These are phyloP conservation scores for Favolaschia claudopus DNA, from an alignment of 768 basidiomycete species.

Conservation along the genomic window DNA sequence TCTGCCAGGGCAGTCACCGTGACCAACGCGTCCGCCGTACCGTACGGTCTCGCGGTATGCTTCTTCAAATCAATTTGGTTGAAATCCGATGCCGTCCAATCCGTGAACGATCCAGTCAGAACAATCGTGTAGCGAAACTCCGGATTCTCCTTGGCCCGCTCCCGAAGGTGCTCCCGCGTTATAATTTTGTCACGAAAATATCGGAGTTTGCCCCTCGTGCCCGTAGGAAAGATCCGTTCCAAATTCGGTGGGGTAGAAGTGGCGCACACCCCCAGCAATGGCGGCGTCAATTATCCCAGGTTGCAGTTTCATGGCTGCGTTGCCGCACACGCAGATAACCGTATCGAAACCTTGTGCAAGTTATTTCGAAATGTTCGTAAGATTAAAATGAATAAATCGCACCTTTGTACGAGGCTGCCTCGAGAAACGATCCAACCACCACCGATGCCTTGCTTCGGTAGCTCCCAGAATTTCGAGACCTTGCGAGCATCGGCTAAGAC, in stretches of 20 bases:
- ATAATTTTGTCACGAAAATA: slow-evolving; percentile 6
- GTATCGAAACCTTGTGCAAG: slow-evolving; percentile 2
- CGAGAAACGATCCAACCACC: too few species aligned
- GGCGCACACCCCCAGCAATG: not conserved
- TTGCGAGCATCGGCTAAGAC: not conserved
- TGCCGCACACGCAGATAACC: not conserved
- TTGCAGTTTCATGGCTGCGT: slow-evolving; percentile 1
- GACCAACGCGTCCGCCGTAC: not conserved
- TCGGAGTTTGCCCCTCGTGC: not conserved
- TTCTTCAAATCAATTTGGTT: not conserved
- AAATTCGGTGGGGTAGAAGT: not conserved
- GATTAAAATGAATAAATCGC: too few species aligned
- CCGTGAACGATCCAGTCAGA: slow-evolving; percentile 1
- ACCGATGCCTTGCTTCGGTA: not conserved
- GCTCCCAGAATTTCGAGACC: not conserved
- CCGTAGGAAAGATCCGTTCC: not conserved
- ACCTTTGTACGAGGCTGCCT: slow-evolving; percentile 1
- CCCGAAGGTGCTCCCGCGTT: not conserved
- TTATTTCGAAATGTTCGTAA: too few species aligned
- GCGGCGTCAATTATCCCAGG: slow-evolving; percentile 5
- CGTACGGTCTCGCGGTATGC: slow-evolving; percentile 4
- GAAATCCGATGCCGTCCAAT: not conserved
- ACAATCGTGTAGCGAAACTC: not conserved
- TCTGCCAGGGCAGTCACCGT: not conserved
- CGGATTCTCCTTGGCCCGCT: not conserved